Conservation (phyloP, 2,329 filamentous ascomycete genomes). For the Ophiocordyceps polyrhachis-furcata region DNA sequence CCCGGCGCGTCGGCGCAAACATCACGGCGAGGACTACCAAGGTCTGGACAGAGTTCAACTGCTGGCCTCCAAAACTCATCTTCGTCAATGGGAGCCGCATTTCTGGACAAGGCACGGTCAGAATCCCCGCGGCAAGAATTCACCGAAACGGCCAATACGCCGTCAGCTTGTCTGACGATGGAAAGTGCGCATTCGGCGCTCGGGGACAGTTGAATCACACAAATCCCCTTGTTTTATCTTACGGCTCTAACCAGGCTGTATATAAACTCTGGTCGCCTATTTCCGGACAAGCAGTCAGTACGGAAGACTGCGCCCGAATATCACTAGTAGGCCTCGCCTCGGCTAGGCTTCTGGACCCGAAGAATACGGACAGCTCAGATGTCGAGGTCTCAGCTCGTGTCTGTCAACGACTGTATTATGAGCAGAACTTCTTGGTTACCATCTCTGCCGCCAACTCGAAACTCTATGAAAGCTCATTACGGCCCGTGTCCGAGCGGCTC, state of each 20-base stretch:
- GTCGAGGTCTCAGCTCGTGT: constrained; percentile 18
- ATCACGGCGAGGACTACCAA: constrained; percentile 12
- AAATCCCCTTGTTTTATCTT: no score
- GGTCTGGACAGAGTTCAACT: constrained; percentile 18
- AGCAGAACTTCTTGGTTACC: constrained; percentile 22
- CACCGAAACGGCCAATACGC: no score
- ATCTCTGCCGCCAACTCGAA: constrained; percentile 8
- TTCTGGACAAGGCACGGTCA: background rate
- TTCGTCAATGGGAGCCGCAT: background rate
- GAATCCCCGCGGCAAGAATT: no score
- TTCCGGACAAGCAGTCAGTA: background rate
- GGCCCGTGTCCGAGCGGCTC: constrained; percentile 2
- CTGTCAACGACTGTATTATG: constrained; percentile 25
- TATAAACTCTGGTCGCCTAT: no score
- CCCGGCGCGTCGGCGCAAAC: constrained; percentile 5
- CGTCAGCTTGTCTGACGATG: no score
- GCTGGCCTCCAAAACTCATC: constrained; percentile 11
- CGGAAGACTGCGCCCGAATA: constrained; percentile 15
- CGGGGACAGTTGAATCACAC: no score
- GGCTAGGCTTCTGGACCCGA: constrained; percentile 2
- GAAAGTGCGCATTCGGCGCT: no score
- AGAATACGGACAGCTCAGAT: background rate
- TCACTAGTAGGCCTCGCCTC: constrained; percentile 17
- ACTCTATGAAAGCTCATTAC: constrained; percentile 4
- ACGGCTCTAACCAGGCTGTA: no score